Percentiles rank a stretch among this genome's conserved stretches.
Conservation (phyloP, 768 basidiomycete genomes). For the Panellus pusillus region DNA sequence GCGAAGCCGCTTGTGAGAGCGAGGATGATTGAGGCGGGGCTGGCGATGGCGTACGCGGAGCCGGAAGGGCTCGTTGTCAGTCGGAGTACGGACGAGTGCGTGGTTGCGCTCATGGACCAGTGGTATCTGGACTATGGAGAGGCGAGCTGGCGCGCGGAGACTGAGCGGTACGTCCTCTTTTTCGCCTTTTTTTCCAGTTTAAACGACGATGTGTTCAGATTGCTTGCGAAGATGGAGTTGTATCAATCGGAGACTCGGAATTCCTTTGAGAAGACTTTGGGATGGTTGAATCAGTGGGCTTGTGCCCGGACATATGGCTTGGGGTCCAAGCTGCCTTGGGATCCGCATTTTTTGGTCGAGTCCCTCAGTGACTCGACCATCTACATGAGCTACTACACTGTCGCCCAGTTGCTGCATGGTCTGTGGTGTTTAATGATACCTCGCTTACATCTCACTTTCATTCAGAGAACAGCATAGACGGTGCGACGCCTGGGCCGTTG, state of each 20-base stretch:
- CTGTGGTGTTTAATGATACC: constrained; percentile 23
- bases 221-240: constrained; percentile 84
- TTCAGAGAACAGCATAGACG: constrained; percentile 72
- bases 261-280: constrained; percentile 86
- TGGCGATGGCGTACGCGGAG: constrained; percentile 92
- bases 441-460: not conserved
- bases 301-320: constrained; percentile 98
- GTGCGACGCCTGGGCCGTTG: constrained; percentile 75
- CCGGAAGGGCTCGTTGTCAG: constrained; percentile 90
- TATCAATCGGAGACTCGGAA: constrained; percentile 92
- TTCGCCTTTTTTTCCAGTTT: constrained; percentile 5
- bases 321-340: constrained; percentile 96
- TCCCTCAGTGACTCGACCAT: constrained; percentile 96
- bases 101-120: constrained; percentile 97
- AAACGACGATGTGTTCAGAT: constrained; percentile 39
- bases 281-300: constrained; percentile 98
- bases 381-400: constrained; percentile 98
- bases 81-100: constrained; percentile 94
- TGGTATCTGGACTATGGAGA: constrained; percentile 99
- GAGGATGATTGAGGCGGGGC: constrained; percentile 71
- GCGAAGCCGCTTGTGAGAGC: constrained; percentile 89
- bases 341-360: constrained; percentile 94
- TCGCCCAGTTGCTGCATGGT: constrained; percentile 90
- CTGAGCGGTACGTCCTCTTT: constrained; percentile 64
- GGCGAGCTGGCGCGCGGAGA: constrained; percentile 79